Base-by-base conservation (phyloP, 495 filamentous ascomycete species). In the Lichenothelia convexa region DNA sequence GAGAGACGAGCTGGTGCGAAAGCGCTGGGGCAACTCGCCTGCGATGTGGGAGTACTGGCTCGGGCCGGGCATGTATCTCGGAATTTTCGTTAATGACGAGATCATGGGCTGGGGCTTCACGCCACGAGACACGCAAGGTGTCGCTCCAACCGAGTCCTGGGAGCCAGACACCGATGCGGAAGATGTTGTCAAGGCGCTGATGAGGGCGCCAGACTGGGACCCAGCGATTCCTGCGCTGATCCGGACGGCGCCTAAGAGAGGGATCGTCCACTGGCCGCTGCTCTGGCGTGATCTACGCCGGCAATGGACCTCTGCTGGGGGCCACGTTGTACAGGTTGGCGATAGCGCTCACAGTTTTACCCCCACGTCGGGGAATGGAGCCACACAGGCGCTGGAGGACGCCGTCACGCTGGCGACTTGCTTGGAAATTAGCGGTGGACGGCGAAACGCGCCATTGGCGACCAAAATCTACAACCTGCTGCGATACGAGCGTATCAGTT, bases 131-230 rank as follows among this genome's bases (percentile, higher is more conserved):
- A n/a, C n/a, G n/a, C n/a, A n/a, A n/a, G n/a, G n/a, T n/a, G n/a
- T n/a, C n/a, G n/a, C n/a, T n/a, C n/a, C n/a, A 19, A 40, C 59
- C 36, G 61, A 68, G 40, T 61, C 51, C 39, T 71, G 68, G 61
- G 62, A 54, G 39, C 57, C 66, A 42, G 67, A 64, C n/a, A 63
- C 70, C 41, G 59, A 62, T 12, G 39, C 47, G 5, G 56, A 62
- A n/a, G 68, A 75, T 36, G 66, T 72, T 5, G 48, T 71, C 12
- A 46, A 3, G 57, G 60, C 41, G 62, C 68, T 49, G 64, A 68
- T 42, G 56, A 64, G 38, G 58, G 56, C 42, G 0, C 43, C 43
- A 9, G 19, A 50, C 18, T 52, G 51, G 50, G 48, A 40, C 0
- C 46, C 42, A 1, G 43, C 45, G 27, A 48, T 57, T 41, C 45